Evolutionary conservation across 2,329 filamentous ascomycete genomes (phyloP).

Genomic region (Trichoderma guizhouense): DNA sequence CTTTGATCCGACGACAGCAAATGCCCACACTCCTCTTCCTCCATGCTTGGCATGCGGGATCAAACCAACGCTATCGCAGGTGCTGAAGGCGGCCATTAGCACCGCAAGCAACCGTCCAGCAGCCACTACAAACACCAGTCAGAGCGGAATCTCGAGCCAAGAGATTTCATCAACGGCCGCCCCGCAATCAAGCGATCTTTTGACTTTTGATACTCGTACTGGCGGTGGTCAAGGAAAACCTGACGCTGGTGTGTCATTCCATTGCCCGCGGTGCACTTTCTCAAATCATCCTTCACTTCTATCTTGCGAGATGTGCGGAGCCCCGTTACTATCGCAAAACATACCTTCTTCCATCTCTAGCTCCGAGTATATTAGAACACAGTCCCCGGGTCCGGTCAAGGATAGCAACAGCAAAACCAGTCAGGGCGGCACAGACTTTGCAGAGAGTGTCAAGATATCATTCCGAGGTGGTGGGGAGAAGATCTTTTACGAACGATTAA

Average conservation of each 20-base stretch:
- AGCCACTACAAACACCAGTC: slow-evolving; percentile 12
- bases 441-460: slow-evolving; percentile 82
- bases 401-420: slow-evolving; percentile 29
- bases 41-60: slow-evolving; percentile 93
- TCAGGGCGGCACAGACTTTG: slow-evolving; percentile 49
- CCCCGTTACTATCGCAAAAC: slow-evolving; percentile 60
- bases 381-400: slow-evolving; percentile 75
- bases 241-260: slow-evolving; percentile 42
- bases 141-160: neutral
- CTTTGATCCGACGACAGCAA: slow-evolving; percentile 82
- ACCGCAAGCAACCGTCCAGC: slow-evolving; percentile 59
- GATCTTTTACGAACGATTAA: slow-evolving; percentile 84
- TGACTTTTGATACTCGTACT: neutral
- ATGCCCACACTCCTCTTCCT: slow-evolving; percentile 72
- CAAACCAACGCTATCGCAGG: slow-evolving; percentile 76
- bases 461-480: slow-evolving; percentile 88
- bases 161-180: neutral
- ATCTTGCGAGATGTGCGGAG: slow-evolving; percentile 88
- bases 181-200: neutral
- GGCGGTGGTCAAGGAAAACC: neutral
- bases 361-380: slow-evolving; percentile 48
- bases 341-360: slow-evolving; percentile 33
- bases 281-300: slow-evolving; percentile 83
- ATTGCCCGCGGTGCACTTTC: slow-evolving; percentile 89
- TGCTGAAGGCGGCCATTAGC: slow-evolving; percentile 82